A percentile compares a stretch with the other conserved stretches of the same genome.
These are phyloP conservation scores for Zoysia matrella DNA, from an alignment of 202 grass and related monocot genomes.

Conservation along the genomic window DNA sequence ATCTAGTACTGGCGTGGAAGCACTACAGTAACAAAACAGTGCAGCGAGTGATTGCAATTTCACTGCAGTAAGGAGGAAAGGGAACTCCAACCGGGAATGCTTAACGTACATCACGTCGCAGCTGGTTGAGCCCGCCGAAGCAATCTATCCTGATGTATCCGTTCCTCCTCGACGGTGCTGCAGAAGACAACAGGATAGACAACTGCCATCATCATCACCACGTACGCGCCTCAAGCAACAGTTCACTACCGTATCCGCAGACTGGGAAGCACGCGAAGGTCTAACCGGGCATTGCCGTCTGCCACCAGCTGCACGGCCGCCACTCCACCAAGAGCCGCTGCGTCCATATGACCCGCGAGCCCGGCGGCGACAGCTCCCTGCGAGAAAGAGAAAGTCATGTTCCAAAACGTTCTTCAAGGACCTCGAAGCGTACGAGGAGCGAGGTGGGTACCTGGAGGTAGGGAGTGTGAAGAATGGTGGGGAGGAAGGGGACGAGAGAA, in stretches of 20 bases:
- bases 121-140: constrained; percentile 95
- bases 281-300: constrained; percentile 48
- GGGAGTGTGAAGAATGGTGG: constrained; percentile 37
- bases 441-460: constrained; percentile 34
- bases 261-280: constrained; percentile 1
- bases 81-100: constrained; percentile 36
- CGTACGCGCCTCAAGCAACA: constrained; percentile 17
- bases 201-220: neutral
- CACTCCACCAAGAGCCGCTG: constrained; percentile 60
- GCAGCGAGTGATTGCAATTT: neutral
- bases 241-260: neutral
- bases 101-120: constrained; percentile 95
- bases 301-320: constrained; percentile 76
- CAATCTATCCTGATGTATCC: constrained; percentile 88
- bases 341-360: constrained; percentile 58
- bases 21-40: constrained; percentile 3
- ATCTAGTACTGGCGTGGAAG: neutral
- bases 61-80: constrained; percentile 15
- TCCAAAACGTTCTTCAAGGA: constrained; percentile 7
- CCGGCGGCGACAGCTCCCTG: constrained; percentile 26
- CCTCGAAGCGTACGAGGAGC: neutral
- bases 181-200: constrained; percentile 16
- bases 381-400: constrained; percentile 9
- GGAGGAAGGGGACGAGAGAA: constrained; percentile 35
- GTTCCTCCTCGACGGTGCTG: constrained; percentile 60